Evolutionary conservation across 441 rosid genomes (phyloP), one percentile per base, ranked within the genome.

Genomic region (Lepidium campestre): DNA sequence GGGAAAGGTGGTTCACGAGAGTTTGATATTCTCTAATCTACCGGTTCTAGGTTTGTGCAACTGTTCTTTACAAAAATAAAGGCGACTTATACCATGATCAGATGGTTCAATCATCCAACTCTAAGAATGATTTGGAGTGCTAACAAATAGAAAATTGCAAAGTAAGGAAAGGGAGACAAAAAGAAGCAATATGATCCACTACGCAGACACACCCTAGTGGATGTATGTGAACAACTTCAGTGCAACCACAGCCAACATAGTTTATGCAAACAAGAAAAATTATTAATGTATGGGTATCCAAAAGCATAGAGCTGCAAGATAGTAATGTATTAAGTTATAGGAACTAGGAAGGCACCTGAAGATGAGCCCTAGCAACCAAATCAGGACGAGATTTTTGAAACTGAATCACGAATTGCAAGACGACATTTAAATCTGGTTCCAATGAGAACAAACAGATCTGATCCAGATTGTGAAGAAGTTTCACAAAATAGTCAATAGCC

Each of bases 341-440:
- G 22, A 45, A 59, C 12, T 44, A 65, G 59, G 22, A 45, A 59
- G 64, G 72, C 67, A 94, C 99, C 99, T 94, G 99, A 61, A 91
- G 89, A 88, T 91, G 92, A 72, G 97, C 95, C 74, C 97, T 82
- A 57, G 99, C 86, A 62, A 91, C 88, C 77, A 94, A 78, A 82
- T 88, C 97, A 56, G 99, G 97, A 70, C 81, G 77, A 78, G 87
- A 79, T 48, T 86, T 94, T 66, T 94, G 99, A 80, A 94, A 94
- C 65, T 81, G 91, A 74, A 80, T 86, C 79, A 84, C 80, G 76
- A 87, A 94, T 64, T 77, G 86, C 78, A 89, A 69, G 65, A 89
- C 81, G 78, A 59, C 83, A 80, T 91, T 98, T 66, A 88, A 73
- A 13, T 75, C 79, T 55, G 88, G 84, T 54, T 94, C 90, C 80